Evolutionary conservation across 768 basidiomycete genomes (phyloP), one percentile per base, ranked within the genome.

Genomic region (Mycena alexandri): DNA sequence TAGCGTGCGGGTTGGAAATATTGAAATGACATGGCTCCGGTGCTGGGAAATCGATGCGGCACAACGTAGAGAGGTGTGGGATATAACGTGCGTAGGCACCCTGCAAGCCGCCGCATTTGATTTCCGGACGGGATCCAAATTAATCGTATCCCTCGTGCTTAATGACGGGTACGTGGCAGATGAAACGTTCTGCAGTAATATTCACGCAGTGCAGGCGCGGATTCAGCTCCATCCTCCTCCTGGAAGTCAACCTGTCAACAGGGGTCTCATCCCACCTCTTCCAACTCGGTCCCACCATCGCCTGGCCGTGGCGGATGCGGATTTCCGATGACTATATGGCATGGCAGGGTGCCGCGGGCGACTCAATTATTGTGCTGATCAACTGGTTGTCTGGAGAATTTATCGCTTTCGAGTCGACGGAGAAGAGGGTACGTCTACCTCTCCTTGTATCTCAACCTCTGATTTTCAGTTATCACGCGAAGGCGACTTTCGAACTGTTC

Each of bases 401-500:
- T 44, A 56, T 56, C 41, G 55, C 55, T 56, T 56, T 56, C 55
- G 55, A 56, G 55, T 56, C 55, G 21, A 29, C 38, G 21, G 55
- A 56, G 55, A 42, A 25, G 55, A 56, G 41, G 55, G 55, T 56
- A 56, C 21, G 41, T 56, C 55, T 29, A 43, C 55, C 38, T 17
- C 24, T 56, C 55, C 55, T 56, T 56, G 55, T 56, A 56, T 56
- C 55, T 56, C 55, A 43, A 56, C 55, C 55, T 8, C 16, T 22
- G 16, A 24, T 56, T 56, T 43, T 56, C 55, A 56, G 4, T 56
- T 56, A 5, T 56, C 55, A 56, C 16, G 51, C 19, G 41, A 56
- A 56, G 55, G 55, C 55, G 24, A 42, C 55, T 56, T 56, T 56
- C n/a, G 55, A 56, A 56, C 55, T 56, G n/a, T 56, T 56, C 55